Base-by-base conservation (phyloP, 768 basidiomycete genomes). In the Lactarius tabidus region DNA sequence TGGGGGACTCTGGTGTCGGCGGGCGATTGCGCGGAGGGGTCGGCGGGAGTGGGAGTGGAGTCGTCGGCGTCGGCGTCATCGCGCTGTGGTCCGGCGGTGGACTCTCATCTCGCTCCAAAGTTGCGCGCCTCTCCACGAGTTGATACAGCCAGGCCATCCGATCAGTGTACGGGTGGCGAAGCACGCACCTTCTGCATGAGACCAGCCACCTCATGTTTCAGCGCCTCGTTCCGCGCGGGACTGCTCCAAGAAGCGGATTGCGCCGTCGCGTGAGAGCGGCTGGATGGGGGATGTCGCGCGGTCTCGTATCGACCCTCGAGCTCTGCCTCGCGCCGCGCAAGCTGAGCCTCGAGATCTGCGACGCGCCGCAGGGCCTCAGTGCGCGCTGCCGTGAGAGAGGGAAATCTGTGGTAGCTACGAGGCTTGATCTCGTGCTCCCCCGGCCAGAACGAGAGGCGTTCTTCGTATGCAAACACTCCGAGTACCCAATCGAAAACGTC, bases 251-350 rank as follows among this genome's bases (percentile, higher is more conserved):
- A 69, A 57, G 8, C 67, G 63, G 52, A 70, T 65, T 3, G 69
- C 69, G n/a, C 67, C 59, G n/a, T 68, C 64, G 29, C 63, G 60
- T 28, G 69, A 65, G 15, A 70, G 63, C 18, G n/a, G 35, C 20
- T 41, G 57, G 18, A 55, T 39, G 17, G 69, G 45, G 2, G 66
- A 58, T 23, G 57, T 28, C 18, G 57, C 23, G 57, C 62, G 7
- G 38, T 39, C 56, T 31, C 48, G 38, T 39, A 39, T 4, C 60
- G 60, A 10, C 70, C 70, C 68, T 83, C 83, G 7, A 87, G 75
- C 67, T 86, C 83, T 0, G 80, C 80, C 53, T 87, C 86, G n/a
- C 85, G 77, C 6, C 81, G 79, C 0, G 85, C 82, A 6, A 88
- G 71, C 71, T 81, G 80, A 0, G 85, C 84, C 63, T 82, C 79